phyloP scores from a whole-genome alignment of 2,329 filamentous ascomycete species.

The Mollisiaceae sp. region DNA sequence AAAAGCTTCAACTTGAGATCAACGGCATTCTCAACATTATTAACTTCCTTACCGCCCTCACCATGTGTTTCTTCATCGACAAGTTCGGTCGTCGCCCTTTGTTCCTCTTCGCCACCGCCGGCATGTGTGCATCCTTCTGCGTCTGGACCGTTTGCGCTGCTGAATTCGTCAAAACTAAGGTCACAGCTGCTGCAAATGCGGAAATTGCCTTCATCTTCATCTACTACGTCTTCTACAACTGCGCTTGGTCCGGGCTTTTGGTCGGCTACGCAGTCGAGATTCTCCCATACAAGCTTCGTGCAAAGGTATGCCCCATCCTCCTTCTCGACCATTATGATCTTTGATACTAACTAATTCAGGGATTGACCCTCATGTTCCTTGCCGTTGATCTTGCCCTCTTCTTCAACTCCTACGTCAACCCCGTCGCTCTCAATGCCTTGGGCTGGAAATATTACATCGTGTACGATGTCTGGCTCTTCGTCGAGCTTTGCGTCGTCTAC shows the following conservation, averaged over 20 bases:
- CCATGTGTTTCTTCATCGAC: constrained; percentile 40
- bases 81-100: constrained; percentile 40
- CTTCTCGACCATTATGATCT: neutral
- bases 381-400: constrained; percentile 52
- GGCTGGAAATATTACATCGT: constrained; percentile 52
- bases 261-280: constrained; percentile 41
- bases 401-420: constrained; percentile 51
- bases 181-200: constrained; percentile 28
- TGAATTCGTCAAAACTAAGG: constrained; percentile 22
- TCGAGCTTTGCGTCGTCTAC: constrained; percentile 38
- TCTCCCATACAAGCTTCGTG: constrained; percentile 38
- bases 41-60: constrained; percentile 35
- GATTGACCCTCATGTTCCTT: constrained; percentile 49
- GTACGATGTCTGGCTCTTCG: constrained; percentile 44
- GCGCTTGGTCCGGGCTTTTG: constrained; percentile 39
- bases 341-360: constrained; percentile 31
- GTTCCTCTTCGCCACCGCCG: constrained; percentile 34
- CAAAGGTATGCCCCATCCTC: constrained; percentile 31
- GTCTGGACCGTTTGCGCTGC: constrained; percentile 36
- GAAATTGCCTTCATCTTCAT: constrained; percentile 55
- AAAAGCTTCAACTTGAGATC: constrained; percentile 34
- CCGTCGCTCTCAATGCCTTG: constrained; percentile 46
- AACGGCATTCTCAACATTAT: constrained; percentile 40
- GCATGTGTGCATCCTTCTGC: constrained; percentile 34
- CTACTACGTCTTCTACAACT: constrained; percentile 51